Base-by-base conservation (phyloP, 2,329 filamentous ascomycete genomes). In the Calonectria henricotiae region DNA sequence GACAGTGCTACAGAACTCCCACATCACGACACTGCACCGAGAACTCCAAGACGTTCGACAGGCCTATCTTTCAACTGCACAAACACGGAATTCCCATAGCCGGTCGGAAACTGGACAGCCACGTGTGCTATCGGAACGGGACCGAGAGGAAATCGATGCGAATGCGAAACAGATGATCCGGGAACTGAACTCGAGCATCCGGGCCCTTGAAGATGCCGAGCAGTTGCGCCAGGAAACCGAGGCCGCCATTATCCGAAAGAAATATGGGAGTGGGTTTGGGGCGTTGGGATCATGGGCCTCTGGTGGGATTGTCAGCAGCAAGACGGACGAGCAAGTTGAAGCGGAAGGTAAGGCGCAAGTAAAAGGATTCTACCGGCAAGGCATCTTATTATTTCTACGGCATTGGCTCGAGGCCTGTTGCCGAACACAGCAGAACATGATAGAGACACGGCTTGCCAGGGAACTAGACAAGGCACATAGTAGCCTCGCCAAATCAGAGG, bases 401-500 rank as follows among this genome's bases (percentile, higher is more conserved):
- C 88, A 92, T 79, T 88, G 90, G 77, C 83, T 98, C 72, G 93
- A 96, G 83, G 87, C 90, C 74, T 95, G 92, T 67, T 92, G 93
- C 47, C 88, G 90, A 76, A 90, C 92, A 73, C 96, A 98, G 85
- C 91, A 94, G 77, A 89, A 89, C 62, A 98, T 98, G 94, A 98
- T 98, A 88, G 95, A 98, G 84, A 93, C 94, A 78, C 86, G 96
- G 76, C 86, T 98, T 75, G 91, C 91, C 78, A 87, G 96, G 65
- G 94, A 97, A 81, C 88, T 96, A 81, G 95, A 98, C 84, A 96
- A 93, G 89, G 95, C 92, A 78, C 94, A 94, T 83, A 97, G 94
- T 79, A 89, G 96, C 69, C 85, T 98, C 67, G 93, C 94, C 73
- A 95, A 94, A 81, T 87, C 89, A 3, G 85, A 75, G 60, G 68